A percentile compares a stretch with the other conserved stretches of the same genome.
Conservation (phyloP, 441 rosid species). For the Syzygium malaccense region DNA sequence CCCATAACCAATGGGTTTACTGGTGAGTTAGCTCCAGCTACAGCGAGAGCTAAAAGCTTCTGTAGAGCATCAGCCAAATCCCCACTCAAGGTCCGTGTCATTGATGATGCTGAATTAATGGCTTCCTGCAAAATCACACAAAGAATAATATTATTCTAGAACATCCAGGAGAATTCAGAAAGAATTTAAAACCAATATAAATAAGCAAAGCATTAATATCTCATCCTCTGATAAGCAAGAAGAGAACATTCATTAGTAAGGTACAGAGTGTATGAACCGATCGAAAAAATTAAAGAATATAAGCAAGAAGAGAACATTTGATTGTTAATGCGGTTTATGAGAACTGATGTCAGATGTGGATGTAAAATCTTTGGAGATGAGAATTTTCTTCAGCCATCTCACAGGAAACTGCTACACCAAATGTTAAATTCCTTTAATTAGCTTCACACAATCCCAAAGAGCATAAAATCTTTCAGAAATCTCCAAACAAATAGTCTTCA, state of each 20-base stretch:
- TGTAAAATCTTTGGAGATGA: neutral
- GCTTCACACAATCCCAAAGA: neutral
- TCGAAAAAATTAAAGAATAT: neutral
- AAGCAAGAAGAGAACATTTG: neutral
- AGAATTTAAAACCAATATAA: neutral
- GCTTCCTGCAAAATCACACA: constrained; percentile 39
- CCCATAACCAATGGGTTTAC: constrained; percentile 34
- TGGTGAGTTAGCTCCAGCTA: constrained; percentile 40
- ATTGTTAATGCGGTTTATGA: neutral
- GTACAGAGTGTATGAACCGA: neutral
- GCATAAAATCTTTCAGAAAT: neutral
- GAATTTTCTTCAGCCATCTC: neutral
- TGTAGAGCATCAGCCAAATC: constrained; percentile 55
- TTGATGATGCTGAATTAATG: constrained; percentile 43
- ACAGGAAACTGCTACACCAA: neutral
- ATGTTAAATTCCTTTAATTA: neutral
- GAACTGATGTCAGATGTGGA: neutral
- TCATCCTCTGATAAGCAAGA: neutral
- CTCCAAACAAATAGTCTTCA: neutral
- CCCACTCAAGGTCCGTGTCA: constrained; percentile 42
- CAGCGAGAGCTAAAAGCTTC: constrained; percentile 42
- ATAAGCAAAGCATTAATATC: neutral
- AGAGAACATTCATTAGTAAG: neutral
- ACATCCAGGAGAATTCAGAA: neutral
- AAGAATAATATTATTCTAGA: neutral